A percentile compares a stretch with the other conserved stretches of the same genome.
These are phyloP conservation scores for Holtermannia corniformis DNA, from an alignment of 768 basidiomycete genomes.

Conservation along the genomic window DNA sequence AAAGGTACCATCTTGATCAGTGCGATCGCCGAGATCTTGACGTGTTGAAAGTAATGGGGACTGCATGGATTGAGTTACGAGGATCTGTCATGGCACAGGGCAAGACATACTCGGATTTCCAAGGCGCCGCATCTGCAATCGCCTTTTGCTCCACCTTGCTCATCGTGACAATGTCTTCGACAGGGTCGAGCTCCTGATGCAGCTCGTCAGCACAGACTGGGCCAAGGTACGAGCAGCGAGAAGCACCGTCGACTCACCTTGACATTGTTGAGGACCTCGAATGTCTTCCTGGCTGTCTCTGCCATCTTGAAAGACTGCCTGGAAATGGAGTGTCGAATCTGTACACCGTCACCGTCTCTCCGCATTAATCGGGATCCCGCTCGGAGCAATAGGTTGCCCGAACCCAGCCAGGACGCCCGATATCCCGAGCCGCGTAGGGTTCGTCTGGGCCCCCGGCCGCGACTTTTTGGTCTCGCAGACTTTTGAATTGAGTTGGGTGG, in stretches of 20 bases:
- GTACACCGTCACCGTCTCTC: no score
- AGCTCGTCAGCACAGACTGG: neutral
- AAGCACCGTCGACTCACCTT: conserved; percentile 16
- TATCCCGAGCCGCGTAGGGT: no score
- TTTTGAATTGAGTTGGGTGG: no score
- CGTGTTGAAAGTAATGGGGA: conserved; percentile 47
- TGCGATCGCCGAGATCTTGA: conserved; percentile 47
- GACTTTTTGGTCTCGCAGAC: no score
- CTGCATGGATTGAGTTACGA: conserved; percentile 14
- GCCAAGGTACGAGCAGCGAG: neutral
- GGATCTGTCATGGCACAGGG: neutral
- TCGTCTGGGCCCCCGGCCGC: no score
- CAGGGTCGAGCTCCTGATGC: conserved; percentile 29
- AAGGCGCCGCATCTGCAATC: conserved; percentile 61
- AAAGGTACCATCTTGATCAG: conserved; percentile 48
- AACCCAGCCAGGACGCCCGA: no score
- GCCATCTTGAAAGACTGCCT: conserved; percentile 5
- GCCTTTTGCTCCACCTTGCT: conserved; percentile 39
- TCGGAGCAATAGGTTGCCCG: no score
- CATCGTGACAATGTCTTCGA: conserved; percentile 40
- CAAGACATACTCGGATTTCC: conserved; percentile 65
- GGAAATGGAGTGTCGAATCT: no score
- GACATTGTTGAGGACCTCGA: conserved; percentile 43
- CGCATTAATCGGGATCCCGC: no score
- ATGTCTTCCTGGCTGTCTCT: conserved; percentile 36